These are phyloP conservation scores for Stramenopiles sp. DNA, from an alignment of 352 stramenopile genomes.

Conservation along the genomic window DNA sequence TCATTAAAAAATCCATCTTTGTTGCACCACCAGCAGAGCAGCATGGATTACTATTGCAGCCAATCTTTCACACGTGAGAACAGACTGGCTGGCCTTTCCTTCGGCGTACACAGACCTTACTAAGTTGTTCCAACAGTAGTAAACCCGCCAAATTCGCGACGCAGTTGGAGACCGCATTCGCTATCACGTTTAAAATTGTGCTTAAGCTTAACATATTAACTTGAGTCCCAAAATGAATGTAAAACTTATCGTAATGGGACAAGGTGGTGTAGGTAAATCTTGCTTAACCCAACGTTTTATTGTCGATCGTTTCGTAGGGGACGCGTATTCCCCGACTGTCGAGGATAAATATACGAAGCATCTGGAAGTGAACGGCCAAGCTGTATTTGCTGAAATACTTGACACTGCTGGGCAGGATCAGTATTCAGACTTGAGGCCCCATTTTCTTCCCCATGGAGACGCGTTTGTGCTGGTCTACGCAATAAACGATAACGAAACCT, in stretches of 20 bases:
- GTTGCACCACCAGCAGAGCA: too few relatives aligned
- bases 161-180: too few relatives aligned
- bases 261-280: slow-evolving; percentile 11
- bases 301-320: slow-evolving; percentile 6
- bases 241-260: slow-evolving; percentile 11
- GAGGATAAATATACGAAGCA: slow-evolving; percentile 11
- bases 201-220: too few relatives aligned
- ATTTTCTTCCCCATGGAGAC: slow-evolving; percentile 11
- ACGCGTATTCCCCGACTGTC: slow-evolving; percentile 6
- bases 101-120: too few relatives aligned
- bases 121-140: too few relatives aligned
- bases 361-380: slow-evolving; percentile 10
- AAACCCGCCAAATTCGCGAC: too few relatives aligned
- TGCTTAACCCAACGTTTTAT: slow-evolving; percentile 1
- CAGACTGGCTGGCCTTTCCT: too few relatives aligned
- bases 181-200: too few relatives aligned
- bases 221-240: neutral
- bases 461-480: slow-evolving; percentile 8
- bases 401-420: slow-evolving; percentile 11
- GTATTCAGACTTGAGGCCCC: slow-evolving; percentile 6
- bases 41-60: too few relatives aligned
- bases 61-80: too few relatives aligned
- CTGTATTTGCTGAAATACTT: slow-evolving; percentile 11
- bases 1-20: too few relatives aligned
- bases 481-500: slow-evolving; percentile 11